Evolutionary conservation across 2,329 filamentous ascomycete genomes (phyloP).

Genomic region (Trichoderma gracile): DNA sequence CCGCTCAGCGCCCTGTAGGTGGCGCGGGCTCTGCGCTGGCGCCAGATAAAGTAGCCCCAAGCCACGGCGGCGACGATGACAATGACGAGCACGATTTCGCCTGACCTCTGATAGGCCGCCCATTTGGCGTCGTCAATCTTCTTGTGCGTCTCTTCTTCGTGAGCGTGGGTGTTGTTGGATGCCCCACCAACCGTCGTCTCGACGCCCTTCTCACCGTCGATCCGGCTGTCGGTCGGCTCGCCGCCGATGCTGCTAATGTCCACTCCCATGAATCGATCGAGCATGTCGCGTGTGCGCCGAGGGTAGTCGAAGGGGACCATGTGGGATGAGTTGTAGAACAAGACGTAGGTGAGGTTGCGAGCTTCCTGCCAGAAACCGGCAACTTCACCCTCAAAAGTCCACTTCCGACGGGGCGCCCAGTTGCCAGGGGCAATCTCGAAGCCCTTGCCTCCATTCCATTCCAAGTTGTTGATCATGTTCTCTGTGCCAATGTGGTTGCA

Average conservation of each 20-base stretch:
- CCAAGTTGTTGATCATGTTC: conserved; percentile 82
- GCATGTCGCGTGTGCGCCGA: conserved; percentile 87
- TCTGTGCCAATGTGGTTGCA: conserved; percentile 98
- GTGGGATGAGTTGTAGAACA: conserved; percentile 94
- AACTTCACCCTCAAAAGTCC: conserved; percentile 86
- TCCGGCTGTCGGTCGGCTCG: conserved; percentile 71
- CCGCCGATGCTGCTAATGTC: conserved; percentile 89
- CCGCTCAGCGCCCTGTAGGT: conserved; percentile 56
- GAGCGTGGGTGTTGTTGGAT: conserved; percentile 55
- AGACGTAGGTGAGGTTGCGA: conserved; percentile 90
- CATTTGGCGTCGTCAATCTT: conserved; percentile 80
- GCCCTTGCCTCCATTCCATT: conserved; percentile 88
- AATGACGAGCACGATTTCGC: conserved; percentile 80
- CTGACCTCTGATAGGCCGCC: conserved; percentile 84
- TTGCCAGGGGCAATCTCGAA: conserved; percentile 86
- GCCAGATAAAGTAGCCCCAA: conserved; percentile 75
- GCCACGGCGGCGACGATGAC: conserved; percentile 70
- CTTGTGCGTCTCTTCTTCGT: conserved; percentile 59
- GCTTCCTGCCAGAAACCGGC: conserved; percentile 94
- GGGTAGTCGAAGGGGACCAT: conserved; percentile 98
- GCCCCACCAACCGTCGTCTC: conserved; percentile 76
- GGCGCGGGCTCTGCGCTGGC: conserved; percentile 56
- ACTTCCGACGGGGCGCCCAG: conserved; percentile 88
- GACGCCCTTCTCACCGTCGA: conserved; percentile 82
- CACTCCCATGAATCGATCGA: conserved; percentile 92